A percentile compares a stretch with the other conserved stretches of the same genome.
Conservation (phyloP, 495 filamentous ascomycete genomes). For the Annulohypoxylon bovei region DNA sequence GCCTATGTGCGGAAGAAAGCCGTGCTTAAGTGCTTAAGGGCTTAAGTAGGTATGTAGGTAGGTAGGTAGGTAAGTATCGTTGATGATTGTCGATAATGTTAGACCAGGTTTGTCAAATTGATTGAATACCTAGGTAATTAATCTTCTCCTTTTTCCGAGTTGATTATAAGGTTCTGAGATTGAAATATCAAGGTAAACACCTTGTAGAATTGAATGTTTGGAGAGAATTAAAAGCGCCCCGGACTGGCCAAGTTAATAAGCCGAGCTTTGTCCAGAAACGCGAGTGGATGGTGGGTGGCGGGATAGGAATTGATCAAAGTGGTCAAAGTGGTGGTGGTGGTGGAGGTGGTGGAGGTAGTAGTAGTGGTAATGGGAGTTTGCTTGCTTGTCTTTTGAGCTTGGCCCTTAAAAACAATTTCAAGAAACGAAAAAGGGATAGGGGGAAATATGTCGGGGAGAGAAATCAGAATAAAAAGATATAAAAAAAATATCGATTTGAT, state of each 20-base stretch:
- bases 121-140: background rate
- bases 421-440: background rate
- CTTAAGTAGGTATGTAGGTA: too few relatives aligned
- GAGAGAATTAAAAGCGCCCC: slow-evolving; percentile 3
- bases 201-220: slow-evolving; percentile 1
- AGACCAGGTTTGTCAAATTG: background rate
- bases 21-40: too few relatives aligned
- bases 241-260: slow-evolving; percentile 8
- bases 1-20: background rate
- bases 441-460: background rate
- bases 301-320: background rate
- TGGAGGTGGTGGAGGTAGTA: background rate
- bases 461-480: background rate
- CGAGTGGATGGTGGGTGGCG: slow-evolving; percentile 13
- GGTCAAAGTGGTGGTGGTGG: background rate
- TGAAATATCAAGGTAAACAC: background rate
- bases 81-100: background rate
- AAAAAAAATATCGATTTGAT: background rate
- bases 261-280: slow-evolving; percentile 33
- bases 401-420: background rate
- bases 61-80: background rate
- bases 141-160: background rate
- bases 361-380: background rate
- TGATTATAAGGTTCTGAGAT: background rate
- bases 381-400: background rate